A percentile compares a stretch with the other conserved stretches of the same genome.
Conservation (phyloP, 2,329 filamentous ascomycete species). For the Fusarium scirpi region DNA sequence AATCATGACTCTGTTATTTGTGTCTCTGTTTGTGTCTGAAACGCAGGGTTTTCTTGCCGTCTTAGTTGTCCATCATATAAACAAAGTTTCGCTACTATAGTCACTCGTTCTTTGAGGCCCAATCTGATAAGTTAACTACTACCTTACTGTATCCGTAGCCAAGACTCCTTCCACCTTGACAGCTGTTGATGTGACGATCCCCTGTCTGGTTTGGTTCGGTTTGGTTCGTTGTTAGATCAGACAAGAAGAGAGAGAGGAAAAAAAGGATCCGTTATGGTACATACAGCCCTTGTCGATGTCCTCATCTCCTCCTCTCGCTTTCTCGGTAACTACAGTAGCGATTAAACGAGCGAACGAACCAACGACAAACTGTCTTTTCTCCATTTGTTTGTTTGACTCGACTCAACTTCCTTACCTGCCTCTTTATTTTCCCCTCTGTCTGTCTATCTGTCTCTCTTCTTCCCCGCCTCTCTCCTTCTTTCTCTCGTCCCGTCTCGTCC, state of each 20-base stretch:
- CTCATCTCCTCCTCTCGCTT: constrained; percentile 24
- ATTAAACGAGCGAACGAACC: neutral
- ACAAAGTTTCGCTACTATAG: constrained; percentile 29
- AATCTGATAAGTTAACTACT: neutral
- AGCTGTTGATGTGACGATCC: constrained; percentile 19
- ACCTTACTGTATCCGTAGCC: constrained; percentile 5
- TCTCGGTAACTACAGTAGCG: neutral
- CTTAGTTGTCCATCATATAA: constrained; percentile 34
- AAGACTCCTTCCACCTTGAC: constrained; percentile 26
- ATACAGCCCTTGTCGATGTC: constrained; percentile 40
- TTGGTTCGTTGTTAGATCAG: constrained; percentile 35
- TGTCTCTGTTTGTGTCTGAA: neutral
- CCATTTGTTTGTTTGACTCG: neutral
- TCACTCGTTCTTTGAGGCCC: neutral
- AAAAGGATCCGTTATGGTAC: constrained; percentile 36
- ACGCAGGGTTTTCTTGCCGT: neutral
- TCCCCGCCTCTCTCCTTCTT: neutral
- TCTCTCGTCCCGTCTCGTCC: neutral
- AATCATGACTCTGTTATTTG: neutral
- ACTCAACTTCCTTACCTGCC: neutral
- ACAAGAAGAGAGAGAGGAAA: neutral
- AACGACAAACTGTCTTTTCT: constrained; percentile 33
- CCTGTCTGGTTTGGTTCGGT: constrained; percentile 30
- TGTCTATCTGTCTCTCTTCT: neutral
- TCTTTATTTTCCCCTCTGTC: neutral